Evolutionary conservation across 2,329 filamentous ascomycete genomes (phyloP), one percentile per base, ranked within the genome.

Genomic region (Bertia moriformis): DNA sequence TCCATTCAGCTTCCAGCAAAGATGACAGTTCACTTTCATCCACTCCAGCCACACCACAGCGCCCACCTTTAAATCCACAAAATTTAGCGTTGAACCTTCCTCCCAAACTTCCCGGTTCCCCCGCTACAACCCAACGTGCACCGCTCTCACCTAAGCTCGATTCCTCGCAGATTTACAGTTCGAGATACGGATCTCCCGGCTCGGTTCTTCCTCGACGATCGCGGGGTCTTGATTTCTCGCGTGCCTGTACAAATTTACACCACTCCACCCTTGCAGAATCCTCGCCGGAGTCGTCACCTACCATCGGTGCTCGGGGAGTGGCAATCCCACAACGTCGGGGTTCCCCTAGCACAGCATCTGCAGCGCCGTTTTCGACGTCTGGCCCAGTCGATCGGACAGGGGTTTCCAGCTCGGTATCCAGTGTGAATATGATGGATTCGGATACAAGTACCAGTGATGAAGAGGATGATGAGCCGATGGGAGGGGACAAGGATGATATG

Each of bases 231-330:
- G 76, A 80, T 51, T 80, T 78, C 50, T 72, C 75, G 36, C 63
- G 75, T 47, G 75, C 76, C 19, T 78, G 71, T 51, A 79, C 76
- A 19, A 76, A 75, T 47, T 61, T 80, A 13, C 75, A 80, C 54
- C 76, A 80, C 51, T 78, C 74, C 2, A 80, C 72, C 0, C 58
- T 79, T 7, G 72, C 74, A 22, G 71, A 78, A 46, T 71, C 71
- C 1, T 76, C 71, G 30, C 75, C 75, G 1, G 74, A 78, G 48
- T 78, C 73, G 1, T 78, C 73, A 3, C 75, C 75, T 1, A 73
- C 68, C 3, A 67, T 78, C 41, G 69, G 69, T 41, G 72, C 74
- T 36, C 69, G 72, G 44, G 69, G 69, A 2, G 65, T 35, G 7
- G 15, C 32, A 7, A 35, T 35, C 10, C 32, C 32, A 7, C 32